These are phyloP conservation scores for Neonectria coccinea DNA, from an alignment of 2,329 filamentous ascomycete species.

Conservation along the genomic window DNA sequence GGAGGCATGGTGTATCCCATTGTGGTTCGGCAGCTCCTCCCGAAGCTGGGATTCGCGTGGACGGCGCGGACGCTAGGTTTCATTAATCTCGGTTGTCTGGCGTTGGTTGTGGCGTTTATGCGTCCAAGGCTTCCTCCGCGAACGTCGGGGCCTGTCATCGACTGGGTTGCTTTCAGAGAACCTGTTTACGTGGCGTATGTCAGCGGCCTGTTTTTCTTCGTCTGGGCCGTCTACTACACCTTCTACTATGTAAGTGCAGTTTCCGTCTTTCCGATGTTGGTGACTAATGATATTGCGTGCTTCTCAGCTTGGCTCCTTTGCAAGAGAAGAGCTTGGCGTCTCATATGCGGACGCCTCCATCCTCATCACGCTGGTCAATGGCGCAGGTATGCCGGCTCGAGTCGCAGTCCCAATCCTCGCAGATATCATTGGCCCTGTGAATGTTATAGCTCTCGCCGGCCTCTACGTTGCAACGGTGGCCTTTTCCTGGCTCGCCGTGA, in stretches of 20 bases:
- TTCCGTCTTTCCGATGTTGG: neutral
- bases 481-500: constrained; percentile 53
- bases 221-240: constrained; percentile 57
- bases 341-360: constrained; percentile 50
- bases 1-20: constrained; percentile 66
- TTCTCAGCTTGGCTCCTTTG: constrained; percentile 41
- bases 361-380: constrained; percentile 56
- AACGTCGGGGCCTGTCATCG: constrained; percentile 43
- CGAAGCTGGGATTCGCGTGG: constrained; percentile 67
- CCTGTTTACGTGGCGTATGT: constrained; percentile 51
- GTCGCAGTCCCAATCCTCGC: constrained; percentile 52
- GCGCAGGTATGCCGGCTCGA: constrained; percentile 53
- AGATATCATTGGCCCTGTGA: constrained; percentile 52
- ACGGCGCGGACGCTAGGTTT: constrained; percentile 71
- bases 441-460: constrained; percentile 47
- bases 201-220: constrained; percentile 51
- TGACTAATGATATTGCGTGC: neutral
- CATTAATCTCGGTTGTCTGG: constrained; percentile 77
- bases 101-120: constrained; percentile 62
- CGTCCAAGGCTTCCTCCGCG: constrained; percentile 44
- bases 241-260: constrained; percentile 54
- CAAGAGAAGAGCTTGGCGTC: constrained; percentile 48
- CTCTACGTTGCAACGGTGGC: constrained; percentile 50
- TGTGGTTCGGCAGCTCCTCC: constrained; percentile 64
- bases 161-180: constrained; percentile 52